These are phyloP conservation scores for Ampelomyces quisqualis DNA, from an alignment of 2,329 filamentous ascomycete species.

Conservation along the genomic window DNA sequence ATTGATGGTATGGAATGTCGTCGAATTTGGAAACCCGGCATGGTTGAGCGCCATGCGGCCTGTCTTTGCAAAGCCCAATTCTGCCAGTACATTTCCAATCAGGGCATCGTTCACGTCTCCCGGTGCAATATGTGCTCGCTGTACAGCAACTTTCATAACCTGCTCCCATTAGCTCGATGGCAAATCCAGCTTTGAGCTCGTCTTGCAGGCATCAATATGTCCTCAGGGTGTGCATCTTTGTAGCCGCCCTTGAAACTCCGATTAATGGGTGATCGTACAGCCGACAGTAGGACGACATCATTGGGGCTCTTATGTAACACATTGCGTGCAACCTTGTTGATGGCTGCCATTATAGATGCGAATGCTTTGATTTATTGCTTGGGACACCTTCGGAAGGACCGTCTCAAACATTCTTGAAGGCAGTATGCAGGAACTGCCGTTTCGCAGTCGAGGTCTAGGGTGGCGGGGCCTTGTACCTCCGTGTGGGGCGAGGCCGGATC, in stretches of 20 bases:
- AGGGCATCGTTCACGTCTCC: slow-evolving; percentile 31
- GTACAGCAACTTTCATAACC: slow-evolving; percentile 68
- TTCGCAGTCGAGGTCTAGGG: slow-evolving; percentile 15
- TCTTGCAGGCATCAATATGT: slow-evolving; percentile 65
- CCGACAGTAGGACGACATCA: slow-evolving; percentile 91
- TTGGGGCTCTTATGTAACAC: slow-evolving; percentile 86
- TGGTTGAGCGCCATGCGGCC: slow-evolving; percentile 82
- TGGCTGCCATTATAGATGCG: slow-evolving; percentile 26
- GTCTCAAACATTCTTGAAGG: slow-evolving; percentile 8
- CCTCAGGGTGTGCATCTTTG: slow-evolving; percentile 90
- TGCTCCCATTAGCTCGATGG: slow-evolving; percentile 55
- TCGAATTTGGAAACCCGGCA: slow-evolving; percentile 88
- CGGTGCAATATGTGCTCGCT: slow-evolving; percentile 28
- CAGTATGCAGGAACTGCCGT: slow-evolving; percentile 24
- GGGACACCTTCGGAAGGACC: slow-evolving; percentile 3
- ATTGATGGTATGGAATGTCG: slow-evolving; percentile 78
- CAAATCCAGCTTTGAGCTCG: slow-evolving; percentile 57
- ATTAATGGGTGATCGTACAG: slow-evolving; percentile 80
- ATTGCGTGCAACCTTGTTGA: slow-evolving; percentile 45
- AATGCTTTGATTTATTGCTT: not conserved
- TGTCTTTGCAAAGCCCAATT: slow-evolving; percentile 84
- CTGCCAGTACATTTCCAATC: slow-evolving; percentile 74
- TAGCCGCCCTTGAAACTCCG: slow-evolving; percentile 89
- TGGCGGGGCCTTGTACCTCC: slow-evolving; percentile 30
- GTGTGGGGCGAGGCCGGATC: slow-evolving; percentile 34